Evolutionary conservation across 2,329 filamentous ascomycete genomes (phyloP).

Genomic region (Colletotrichum cereale): DNA sequence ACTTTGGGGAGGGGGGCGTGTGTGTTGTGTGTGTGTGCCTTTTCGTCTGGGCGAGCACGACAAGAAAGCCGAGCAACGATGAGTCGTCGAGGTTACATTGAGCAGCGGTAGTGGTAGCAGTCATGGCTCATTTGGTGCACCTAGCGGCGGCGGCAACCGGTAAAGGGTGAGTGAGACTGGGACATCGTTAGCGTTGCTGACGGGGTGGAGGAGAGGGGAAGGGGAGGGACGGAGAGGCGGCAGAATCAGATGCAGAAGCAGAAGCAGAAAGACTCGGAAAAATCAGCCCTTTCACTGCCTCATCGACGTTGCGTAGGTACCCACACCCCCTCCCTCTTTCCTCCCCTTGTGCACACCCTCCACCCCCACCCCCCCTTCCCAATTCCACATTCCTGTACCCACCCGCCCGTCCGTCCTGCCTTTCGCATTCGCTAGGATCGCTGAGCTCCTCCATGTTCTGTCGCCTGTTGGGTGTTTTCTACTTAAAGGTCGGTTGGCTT

Average conservation of each 20-base stretch:
- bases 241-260: neutral
- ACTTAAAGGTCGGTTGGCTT: neutral
- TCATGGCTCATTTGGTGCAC: conserved; percentile 18
- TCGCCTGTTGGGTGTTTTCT: conserved; percentile 20
- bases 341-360: neutral
- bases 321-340: conserved; percentile 4
- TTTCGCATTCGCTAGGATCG: conserved; percentile 15
- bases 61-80: neutral
- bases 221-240: neutral
- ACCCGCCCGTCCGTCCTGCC: neutral
- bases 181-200: conserved; percentile 8
- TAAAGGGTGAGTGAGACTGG: conserved; percentile 28
- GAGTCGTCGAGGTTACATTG: conserved; percentile 12
- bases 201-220: neutral
- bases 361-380: neutral
- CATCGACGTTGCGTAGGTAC: conserved; percentile 22
- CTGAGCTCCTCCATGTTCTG: conserved; percentile 1
- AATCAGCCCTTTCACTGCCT: conserved; percentile 27
- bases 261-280: conserved; percentile 5
- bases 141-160: conserved; percentile 33
- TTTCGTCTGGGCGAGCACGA: neutral
- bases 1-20: neutral
- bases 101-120: conserved; percentile 6
- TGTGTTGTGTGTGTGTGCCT: neutral
- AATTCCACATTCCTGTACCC: neutral